Base-by-base conservation (phyloP, 2,329 filamentous ascomycete species). In the Paecilomyces niveus region DNA sequence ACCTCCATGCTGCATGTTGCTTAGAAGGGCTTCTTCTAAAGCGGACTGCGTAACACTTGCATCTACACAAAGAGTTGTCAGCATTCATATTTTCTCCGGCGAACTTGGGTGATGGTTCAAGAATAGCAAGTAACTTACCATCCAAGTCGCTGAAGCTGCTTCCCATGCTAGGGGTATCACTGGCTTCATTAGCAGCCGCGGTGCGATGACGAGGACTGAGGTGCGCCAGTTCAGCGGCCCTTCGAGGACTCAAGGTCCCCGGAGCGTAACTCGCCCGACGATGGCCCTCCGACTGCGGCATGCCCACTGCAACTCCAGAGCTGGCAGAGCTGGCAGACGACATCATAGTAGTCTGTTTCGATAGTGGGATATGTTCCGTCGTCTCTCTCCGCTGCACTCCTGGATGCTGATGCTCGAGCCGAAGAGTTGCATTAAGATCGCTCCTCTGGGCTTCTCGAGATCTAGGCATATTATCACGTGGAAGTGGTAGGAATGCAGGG, bases 131-230 rank as follows among this genome's bases (percentile, higher is more conserved):
- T 24, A 60, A 22, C 69, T 58, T 72, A 82, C 83, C 83, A 67
- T 87, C 85, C 35, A 88, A 73, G 68, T 87, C 85, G 63, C 83
- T 86, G 64, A 87, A 87, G 58, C 83, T 86, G 61, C 84, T 86
- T 0, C 85, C 85, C 81, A 85, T 85, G 61, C 82, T 85, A 2
- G 82, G 82, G 9, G 81, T 82, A 11, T 81, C 81, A 58, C 80
- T 84, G 11, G 77, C 74, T 26, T 79, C 77, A 49, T 71, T 72
- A 2, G 71, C 71, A 50, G 72, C 67, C 55, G 67, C 61, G 22
- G 62, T 62, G 10, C 70, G 70, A 49, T 71, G 71, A n/a, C 76
- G 73, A 0, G 82, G 80, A 58, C 78, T 82, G 22, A 80, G 69
- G 33, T 73, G 74, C 1, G 77, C 74, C 15, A 83, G 64, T 51